Percentiles rank a stretch among this genome's conserved stretches.
Evolutionary conservation across 2,329 filamentous ascomycete species (phyloP).

Genomic region (Ophiostoma perfectum): DNA sequence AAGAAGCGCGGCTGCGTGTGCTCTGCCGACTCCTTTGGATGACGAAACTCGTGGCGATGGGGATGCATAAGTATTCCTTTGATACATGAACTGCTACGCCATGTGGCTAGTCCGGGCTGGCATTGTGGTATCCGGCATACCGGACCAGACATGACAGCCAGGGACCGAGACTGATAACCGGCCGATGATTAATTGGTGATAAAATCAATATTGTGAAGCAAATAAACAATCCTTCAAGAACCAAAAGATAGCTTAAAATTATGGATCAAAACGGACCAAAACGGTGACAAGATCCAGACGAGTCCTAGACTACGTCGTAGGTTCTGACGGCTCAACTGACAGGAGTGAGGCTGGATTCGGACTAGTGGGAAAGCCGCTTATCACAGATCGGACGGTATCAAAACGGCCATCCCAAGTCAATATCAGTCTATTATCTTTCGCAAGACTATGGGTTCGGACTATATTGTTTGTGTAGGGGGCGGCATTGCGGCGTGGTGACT

Average conservation of each 20-base stretch:
- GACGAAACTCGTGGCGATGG: neutral
- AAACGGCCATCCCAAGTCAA: neutral
- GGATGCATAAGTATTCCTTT: neutral
- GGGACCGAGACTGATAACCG: neutral
- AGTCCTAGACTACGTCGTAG: neutral
- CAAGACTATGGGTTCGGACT: neutral
- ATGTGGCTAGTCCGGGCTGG: neutral
- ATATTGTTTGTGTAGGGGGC: neutral
- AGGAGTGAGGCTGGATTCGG: neutral
- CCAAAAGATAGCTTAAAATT: neutral
- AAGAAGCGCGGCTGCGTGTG: neutral
- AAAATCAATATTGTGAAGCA: neutral
- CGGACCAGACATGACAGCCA: neutral
- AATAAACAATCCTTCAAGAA: neutral
- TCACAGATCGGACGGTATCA: neutral
- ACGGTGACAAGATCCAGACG: neutral
- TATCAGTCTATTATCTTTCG: neutral
- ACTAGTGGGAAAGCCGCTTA: neutral
- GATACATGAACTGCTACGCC: too few relatives aligned
- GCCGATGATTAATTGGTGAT: neutral
- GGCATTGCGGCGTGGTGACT: too few relatives aligned
- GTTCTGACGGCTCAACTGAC: too few relatives aligned
- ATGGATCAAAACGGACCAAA: constrained; percentile 6
- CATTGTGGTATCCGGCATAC: neutral
- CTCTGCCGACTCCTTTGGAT: neutral